A percentile compares a stretch with the other conserved stretches of the same genome.
phyloP scores from a whole-genome alignment of 2,329 filamentous ascomycete genomes.

The Colletotrichum sp. region DNA sequence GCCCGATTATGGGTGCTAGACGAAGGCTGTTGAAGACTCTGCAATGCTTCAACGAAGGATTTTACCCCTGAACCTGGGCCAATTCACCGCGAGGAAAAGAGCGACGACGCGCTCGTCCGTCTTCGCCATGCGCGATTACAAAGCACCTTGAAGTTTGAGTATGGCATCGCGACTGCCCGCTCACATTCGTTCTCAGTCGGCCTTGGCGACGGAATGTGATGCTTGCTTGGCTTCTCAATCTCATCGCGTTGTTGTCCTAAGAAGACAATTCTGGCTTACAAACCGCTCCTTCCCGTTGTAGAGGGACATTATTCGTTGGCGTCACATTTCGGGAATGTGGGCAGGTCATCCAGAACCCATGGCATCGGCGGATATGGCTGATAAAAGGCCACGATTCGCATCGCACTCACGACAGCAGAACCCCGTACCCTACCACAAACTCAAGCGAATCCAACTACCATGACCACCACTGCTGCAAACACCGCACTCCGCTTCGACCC shows the following conservation, averaged over 20 bases:
- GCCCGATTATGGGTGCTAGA: neutral
- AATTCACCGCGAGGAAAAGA: neutral
- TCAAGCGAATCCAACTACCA: neutral
- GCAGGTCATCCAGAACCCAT: neutral
- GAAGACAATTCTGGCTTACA: neutral
- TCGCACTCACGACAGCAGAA: neutral
- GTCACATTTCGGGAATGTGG: neutral
- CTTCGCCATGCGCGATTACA: neutral
- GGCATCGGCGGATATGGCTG: neutral
- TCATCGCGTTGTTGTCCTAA: neutral
- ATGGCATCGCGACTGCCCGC: neutral
- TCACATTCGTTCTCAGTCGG: neutral
- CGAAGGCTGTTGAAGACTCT: neutral
- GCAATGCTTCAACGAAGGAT: neutral
- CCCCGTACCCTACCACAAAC: neutral
- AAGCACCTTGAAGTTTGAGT: neutral
- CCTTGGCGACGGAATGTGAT: neutral
- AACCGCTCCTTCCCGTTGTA: neutral
- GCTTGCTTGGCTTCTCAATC: neutral
- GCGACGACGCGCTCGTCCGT: neutral
- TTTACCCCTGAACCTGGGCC: neutral
- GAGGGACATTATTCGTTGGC: neutral
- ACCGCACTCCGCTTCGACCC: constrained; percentile 9
- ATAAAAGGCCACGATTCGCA: neutral
- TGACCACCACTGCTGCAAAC: neutral